Conservation (phyloP, 2,329 filamentous ascomycete genomes). For the Sarocladiaceae sp. region DNA sequence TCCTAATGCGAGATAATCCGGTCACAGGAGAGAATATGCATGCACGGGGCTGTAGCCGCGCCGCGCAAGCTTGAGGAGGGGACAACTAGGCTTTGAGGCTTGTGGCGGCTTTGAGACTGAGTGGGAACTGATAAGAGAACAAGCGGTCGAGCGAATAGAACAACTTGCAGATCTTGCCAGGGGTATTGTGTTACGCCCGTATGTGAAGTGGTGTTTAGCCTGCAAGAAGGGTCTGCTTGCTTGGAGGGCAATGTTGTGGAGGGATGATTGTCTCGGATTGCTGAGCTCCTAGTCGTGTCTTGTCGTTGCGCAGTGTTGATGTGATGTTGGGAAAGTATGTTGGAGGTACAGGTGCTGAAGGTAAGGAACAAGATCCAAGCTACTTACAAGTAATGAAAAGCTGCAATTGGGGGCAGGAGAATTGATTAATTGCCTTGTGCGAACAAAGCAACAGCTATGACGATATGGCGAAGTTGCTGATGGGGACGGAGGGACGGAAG, state of each 20-base stretch:
- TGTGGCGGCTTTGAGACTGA: neutral
- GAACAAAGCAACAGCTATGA: neutral
- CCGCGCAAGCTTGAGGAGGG: neutral
- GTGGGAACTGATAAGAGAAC: slow-evolving; percentile 7
- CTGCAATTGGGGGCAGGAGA: neutral
- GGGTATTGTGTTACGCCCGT: neutral
- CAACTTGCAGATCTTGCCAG: neutral
- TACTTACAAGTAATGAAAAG: neutral
- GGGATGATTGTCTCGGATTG: neutral
- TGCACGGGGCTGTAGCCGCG: slow-evolving; percentile 1
- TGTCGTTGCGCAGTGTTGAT: slow-evolving; percentile 1
- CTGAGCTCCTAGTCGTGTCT: neutral
- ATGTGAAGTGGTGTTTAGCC: neutral
- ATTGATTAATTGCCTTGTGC: neutral
- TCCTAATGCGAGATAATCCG: slow-evolving; percentile 3
- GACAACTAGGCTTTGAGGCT: neutral
- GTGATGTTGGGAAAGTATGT: neutral
- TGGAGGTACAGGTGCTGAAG: neutral
- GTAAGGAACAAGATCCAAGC: neutral
- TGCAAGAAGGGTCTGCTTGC: slow-evolving; percentile 7
- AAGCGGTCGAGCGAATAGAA: neutral
- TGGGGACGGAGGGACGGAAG: neutral
- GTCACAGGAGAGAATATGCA: neutral
- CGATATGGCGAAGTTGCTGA: neutral
- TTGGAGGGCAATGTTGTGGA: neutral